A percentile compares a stretch with the other conserved stretches of the same genome.
These are phyloP conservation scores for Podila clonocystis DNA, from an alignment of 192 early-diverging fungal species.

Conservation along the genomic window DNA sequence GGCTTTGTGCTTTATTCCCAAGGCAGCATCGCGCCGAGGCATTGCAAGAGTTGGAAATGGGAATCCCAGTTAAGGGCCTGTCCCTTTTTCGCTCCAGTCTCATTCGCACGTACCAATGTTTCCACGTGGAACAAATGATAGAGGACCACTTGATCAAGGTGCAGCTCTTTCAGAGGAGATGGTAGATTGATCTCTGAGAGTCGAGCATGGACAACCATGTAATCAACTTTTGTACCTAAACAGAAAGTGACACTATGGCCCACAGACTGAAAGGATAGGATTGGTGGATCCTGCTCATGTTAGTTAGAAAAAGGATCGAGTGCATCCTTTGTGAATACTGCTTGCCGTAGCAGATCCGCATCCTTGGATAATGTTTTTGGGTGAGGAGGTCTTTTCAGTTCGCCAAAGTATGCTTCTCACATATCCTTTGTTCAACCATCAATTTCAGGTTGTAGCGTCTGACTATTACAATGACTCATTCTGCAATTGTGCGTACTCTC, in stretches of 20 bases:
- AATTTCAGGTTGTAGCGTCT: slow-evolving; percentile 13
- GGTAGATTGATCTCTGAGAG: slow-evolving; percentile 3
- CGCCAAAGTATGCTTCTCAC: slow-evolving; percentile 15
- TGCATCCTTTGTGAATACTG: slow-evolving; percentile 20
- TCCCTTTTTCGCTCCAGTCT: slow-evolving; percentile 4
- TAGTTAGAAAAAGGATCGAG: slow-evolving; percentile 14
- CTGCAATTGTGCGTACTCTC: too few relatives aligned
- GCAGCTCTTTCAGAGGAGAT: slow-evolving; percentile 3
- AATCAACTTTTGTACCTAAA: slow-evolving; percentile 13
- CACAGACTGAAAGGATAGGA: slow-evolving; percentile 13
- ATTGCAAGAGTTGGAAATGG: too few relatives aligned
- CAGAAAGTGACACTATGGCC: slow-evolving; percentile 13
- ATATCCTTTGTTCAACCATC: slow-evolving; percentile 12
- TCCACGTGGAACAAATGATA: slow-evolving; percentile 7
- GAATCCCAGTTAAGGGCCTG: background rate
- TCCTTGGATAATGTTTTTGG: slow-evolving; percentile 10
- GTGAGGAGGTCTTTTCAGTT: slow-evolving; percentile 17
- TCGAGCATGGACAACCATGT: slow-evolving; percentile 3
- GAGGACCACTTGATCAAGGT: background rate
- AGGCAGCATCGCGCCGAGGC: background rate
- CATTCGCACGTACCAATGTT: background rate
- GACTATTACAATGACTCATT: too few relatives aligned
- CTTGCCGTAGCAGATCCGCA: slow-evolving; percentile 10
- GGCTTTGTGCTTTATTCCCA: background rate
- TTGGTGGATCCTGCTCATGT: slow-evolving; percentile 9